Evolutionary conservation across 805 yeast genomes (phyloP).

Genomic region (Torulaspora maleeae): DNA sequence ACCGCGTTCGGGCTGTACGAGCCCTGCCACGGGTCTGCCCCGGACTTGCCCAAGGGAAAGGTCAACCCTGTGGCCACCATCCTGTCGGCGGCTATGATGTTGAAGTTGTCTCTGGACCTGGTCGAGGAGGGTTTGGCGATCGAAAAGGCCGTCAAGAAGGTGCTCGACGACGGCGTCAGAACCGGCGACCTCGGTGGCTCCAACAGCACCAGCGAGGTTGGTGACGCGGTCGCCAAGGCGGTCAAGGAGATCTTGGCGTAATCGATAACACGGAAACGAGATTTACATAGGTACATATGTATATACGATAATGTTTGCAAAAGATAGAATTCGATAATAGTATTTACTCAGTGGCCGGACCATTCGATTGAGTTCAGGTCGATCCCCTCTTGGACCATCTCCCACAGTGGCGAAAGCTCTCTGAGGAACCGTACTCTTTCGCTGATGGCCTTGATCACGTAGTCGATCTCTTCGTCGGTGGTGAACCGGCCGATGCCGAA

Average conservation of each 20-base stretch:
- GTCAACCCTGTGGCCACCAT: conserved; percentile 96
- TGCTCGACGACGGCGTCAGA: conserved; percentile 76
- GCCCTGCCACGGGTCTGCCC: conserved; percentile 99
- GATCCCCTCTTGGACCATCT: conserved; percentile 98
- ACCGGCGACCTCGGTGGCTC: conserved; percentile 90
- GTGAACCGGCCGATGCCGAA: conserved; percentile 97
- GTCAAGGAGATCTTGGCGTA: conserved; percentile 50
- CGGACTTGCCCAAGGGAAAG: conserved; percentile 80
- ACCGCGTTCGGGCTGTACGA: conserved; percentile 93
- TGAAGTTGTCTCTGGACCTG: conserved; percentile 80
- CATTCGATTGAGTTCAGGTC: conserved; percentile 91
- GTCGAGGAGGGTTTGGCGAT: conserved; percentile 81
- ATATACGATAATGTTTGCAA: conserved; percentile 6
- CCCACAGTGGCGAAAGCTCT: conserved; percentile 95
- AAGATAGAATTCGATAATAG: background rate
- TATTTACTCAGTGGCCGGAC: conserved; percentile 75
- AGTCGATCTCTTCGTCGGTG: conserved; percentile 92
- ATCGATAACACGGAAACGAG: conserved; percentile 1
- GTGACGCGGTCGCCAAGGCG: conserved; percentile 82
- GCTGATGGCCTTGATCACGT: conserved; percentile 80
- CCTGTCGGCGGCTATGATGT: conserved; percentile 95
- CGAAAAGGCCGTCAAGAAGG: conserved; percentile 81
- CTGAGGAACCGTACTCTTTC: conserved; percentile 89
- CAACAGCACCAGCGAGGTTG: conserved; percentile 83
- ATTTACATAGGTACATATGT: background rate